A percentile compares a stretch with the other conserved stretches of the same genome.
Conservation (phyloP, 2,329 filamentous ascomycete species). For the Corynespora cassiicola region DNA sequence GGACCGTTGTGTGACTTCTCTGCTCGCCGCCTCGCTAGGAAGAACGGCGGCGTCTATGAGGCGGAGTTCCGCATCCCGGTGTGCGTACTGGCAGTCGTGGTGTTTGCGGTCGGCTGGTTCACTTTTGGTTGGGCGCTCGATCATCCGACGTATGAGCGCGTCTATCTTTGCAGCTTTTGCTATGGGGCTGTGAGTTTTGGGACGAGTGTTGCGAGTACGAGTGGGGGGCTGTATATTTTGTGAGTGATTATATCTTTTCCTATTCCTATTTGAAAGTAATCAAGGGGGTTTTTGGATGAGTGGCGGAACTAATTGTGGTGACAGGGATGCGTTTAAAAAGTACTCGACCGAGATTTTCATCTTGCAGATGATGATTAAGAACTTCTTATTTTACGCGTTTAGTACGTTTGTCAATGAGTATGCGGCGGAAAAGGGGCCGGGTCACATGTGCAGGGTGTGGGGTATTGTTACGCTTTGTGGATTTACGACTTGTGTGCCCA, state of each 20-base stretch:
- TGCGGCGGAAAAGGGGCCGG: constrained; percentile 28
- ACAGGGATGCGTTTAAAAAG: constrained; percentile 36
- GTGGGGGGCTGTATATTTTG: constrained; percentile 42
- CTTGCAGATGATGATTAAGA: constrained; percentile 45
- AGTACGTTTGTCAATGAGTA: constrained; percentile 42
- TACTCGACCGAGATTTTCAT: constrained; percentile 41
- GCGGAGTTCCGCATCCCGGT: constrained; percentile 30
- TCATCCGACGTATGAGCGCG: constrained; percentile 10
- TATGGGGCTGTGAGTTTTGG: constrained; percentile 27
- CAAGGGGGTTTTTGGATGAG: too few species aligned
- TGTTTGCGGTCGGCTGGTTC: constrained; percentile 28
- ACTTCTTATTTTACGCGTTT: constrained; percentile 43
- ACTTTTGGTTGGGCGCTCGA: constrained; percentile 25
- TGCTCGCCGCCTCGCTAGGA: constrained; percentile 12
- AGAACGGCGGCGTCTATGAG: constrained; percentile 26
- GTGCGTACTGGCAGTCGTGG: constrained; percentile 17
- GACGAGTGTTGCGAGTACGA: constrained; percentile 23
- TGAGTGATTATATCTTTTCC: constrained; percentile 18
- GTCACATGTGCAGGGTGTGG: constrained; percentile 32
- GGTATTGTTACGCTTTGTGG: constrained; percentile 36
- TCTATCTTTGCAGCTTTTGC: constrained; percentile 23
- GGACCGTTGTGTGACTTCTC: constrained; percentile 26
- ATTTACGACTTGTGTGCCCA: constrained; percentile 39
- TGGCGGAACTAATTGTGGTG: background rate
- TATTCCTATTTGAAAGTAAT: background rate